Base-by-base conservation (phyloP, 768 basidiomycete species). In the Pisolithus orientalis region DNA sequence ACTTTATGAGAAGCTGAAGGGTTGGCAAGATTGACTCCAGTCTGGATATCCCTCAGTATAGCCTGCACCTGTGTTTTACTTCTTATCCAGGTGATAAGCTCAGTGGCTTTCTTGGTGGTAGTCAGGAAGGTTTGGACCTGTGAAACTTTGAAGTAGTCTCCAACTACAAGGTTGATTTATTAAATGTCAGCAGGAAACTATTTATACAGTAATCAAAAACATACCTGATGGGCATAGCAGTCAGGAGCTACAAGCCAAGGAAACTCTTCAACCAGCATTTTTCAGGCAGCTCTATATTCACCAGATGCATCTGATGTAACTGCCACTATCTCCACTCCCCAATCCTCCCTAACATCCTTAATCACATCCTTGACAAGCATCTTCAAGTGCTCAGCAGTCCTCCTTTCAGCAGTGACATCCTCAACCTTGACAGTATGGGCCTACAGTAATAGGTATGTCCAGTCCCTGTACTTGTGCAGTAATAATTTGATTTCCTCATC, bases 101-200 rank as follows among this genome's bases (percentile, higher is more conserved):
- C 62, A 7, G 2, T 63, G 53, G 0, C 64, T 53, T 53, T 57
- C 62, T 0, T 47, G 17, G n/a, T 62, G 47, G 14, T 70, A 50
- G 13, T 51, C 38, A n/a, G 8, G 10, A 39, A 39, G n/a, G 17
- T 5, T 17, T 28, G 43, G 27, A 17, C 24, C n/a, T 61, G 39
- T 14, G 57, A 63, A 0, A 46, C 52, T 43, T 67, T 66, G 54
- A 75, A 71, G 47, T 68, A 72, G 45, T 76, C 62, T 1, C 69
- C 65, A 31, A 75, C 66, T 32, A 76, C 59, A 3, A 76, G 67
- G 54, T 75, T 74, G 16, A 70, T 60, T n/a, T n/a, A n/a, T n/a
- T 57, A 51, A 8, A 34, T n/a, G 13, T 54, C 21, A 54, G 32
- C 25, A 16, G 21, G 11, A 14, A 16, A 27, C n/a, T n/a, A n/a